Conservation (phyloP, 2,329 filamentous ascomycete genomes). For the Septoria linicola region DNA sequence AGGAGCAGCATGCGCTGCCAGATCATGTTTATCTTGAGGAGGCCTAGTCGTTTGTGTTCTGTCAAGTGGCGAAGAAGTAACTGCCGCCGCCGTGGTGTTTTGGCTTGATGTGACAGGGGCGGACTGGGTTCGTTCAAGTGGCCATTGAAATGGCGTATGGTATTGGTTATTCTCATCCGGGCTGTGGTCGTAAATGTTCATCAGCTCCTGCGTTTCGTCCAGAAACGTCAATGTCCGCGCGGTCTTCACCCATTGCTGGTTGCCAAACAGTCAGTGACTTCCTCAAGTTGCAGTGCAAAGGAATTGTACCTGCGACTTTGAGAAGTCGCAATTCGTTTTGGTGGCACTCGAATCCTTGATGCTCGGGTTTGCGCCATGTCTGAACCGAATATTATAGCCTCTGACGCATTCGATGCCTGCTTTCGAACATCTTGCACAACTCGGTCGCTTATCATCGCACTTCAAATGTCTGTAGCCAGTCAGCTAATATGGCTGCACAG, state of each 20-base stretch:
- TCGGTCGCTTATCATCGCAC: slow-evolving; percentile 34
- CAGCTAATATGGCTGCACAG: no score
- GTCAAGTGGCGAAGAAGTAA: neutral
- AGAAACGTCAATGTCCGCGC: slow-evolving; percentile 34
- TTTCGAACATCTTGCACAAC: slow-evolving; percentile 34
- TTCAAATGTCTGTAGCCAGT: slow-evolving; percentile 36
- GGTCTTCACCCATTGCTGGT: slow-evolving; percentile 36
- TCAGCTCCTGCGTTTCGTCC: slow-evolving; percentile 37
- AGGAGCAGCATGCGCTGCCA: no score
- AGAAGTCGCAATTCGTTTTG: slow-evolving; percentile 36
- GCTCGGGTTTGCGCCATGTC: slow-evolving; percentile 35
- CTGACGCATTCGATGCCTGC: slow-evolving; percentile 35
- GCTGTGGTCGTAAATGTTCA: slow-evolving; percentile 36
- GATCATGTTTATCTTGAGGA: no score
- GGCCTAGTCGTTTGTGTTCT: neutral
- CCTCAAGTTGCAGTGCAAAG: no score
- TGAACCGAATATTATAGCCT: slow-evolving; percentile 37
- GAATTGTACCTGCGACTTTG: slow-evolving; percentile 20
- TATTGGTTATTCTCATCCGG: slow-evolving; percentile 25
- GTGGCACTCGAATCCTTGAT: slow-evolving; percentile 29
- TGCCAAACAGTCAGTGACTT: neutral
- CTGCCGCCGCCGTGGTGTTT: neutral
- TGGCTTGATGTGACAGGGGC: neutral
- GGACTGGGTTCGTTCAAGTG: slow-evolving; percentile 8
- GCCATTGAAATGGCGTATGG: slow-evolving; percentile 16